phyloP scores from a whole-genome alignment of 371 early-diverging fungal species.

The Mucor saturninus region DNA sequence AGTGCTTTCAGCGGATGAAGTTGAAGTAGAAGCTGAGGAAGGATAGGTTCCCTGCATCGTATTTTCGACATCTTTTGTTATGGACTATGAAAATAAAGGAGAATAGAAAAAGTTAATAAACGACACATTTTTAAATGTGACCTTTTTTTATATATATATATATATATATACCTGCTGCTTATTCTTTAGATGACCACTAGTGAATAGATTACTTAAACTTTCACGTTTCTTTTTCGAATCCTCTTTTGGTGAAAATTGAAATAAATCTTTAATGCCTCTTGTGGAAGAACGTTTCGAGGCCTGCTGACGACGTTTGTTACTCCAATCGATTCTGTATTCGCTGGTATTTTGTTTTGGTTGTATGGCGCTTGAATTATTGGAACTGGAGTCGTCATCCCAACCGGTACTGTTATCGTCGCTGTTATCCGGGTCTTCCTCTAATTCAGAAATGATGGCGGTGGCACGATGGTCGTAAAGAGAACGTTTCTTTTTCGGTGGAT shows the following conservation, averaged over 20 bases:
- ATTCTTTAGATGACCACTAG: neutral
- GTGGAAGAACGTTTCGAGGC: constrained; percentile 5
- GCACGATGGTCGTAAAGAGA: constrained; percentile 3
- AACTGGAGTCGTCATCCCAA: neutral
- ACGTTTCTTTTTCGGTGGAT: constrained; percentile 23
- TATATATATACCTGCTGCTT: neutral
- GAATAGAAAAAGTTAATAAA: neutral
- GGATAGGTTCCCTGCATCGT: constrained; percentile 9
- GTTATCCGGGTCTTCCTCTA: constrained; percentile 1
- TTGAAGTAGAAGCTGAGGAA: constrained; percentile 10
- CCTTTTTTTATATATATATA: constrained; percentile 2
- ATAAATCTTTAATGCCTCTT: constrained; percentile 15
- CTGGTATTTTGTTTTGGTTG: neutral
- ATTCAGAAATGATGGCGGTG: neutral
- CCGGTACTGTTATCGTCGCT: neutral
- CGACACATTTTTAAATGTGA: neutral
- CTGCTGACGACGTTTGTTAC: constrained; percentile 1
- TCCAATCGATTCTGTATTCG: neutral
- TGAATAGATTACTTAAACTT: constrained; percentile 1
- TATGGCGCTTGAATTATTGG: neutral
- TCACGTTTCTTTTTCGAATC: constrained; percentile 1
- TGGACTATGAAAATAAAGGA: constrained; percentile 1
- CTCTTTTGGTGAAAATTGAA: constrained; percentile 11
- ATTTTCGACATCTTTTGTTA: constrained; percentile 6
- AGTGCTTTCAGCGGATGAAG: constrained; percentile 9